A percentile compares a stretch with the other conserved stretches of the same genome.
These are phyloP conservation scores for Fusarium proliferatum DNA, from an alignment of 2,329 filamentous ascomycete species.

Conservation along the genomic window DNA sequence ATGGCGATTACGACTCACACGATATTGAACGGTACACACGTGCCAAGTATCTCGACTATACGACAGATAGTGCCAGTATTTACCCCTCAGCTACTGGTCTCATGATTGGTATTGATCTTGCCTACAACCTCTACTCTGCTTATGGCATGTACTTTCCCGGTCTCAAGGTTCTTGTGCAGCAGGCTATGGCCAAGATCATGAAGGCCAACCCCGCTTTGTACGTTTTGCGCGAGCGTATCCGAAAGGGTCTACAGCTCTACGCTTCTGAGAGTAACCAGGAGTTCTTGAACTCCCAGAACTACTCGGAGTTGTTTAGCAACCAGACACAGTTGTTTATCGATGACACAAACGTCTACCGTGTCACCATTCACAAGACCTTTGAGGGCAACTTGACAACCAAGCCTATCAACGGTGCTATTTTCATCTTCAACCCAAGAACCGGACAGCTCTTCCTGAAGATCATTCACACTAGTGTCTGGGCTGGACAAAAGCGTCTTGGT, in stretches of 20 bases:
- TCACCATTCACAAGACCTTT: slow-evolving; percentile 99
- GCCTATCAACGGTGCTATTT: slow-evolving; percentile 99
- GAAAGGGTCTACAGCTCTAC: slow-evolving; percentile 97
- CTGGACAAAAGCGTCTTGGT: slow-evolving; percentile 97
- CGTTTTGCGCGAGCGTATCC: slow-evolving; percentile 95
- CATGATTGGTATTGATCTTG: slow-evolving; percentile 97
- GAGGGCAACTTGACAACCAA: slow-evolving; percentile 99
- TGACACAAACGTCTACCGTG: slow-evolving; percentile 98
- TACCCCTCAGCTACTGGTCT: slow-evolving; percentile 96
- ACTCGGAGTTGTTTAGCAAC: slow-evolving; percentile 98
- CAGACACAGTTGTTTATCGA: slow-evolving; percentile 99
- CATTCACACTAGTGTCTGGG: slow-evolving; percentile 99
- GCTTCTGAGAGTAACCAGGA: slow-evolving; percentile 99
- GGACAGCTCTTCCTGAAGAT: slow-evolving; percentile 99
- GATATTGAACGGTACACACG: slow-evolving; percentile 98
- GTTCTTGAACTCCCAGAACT: slow-evolving; percentile 99
- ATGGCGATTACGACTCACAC: slow-evolving; percentile 98
- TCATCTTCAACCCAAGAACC: slow-evolving; percentile 99
- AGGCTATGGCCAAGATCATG: slow-evolving; percentile 99
- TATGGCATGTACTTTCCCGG: slow-evolving; percentile 99
- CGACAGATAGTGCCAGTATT: slow-evolving; percentile 97
- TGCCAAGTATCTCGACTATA: slow-evolving; percentile 98
- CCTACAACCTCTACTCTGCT: slow-evolving; percentile 97
- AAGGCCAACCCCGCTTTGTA: slow-evolving; percentile 98
- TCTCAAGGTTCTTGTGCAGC: slow-evolving; percentile 92